Evolutionary conservation across 176 grass and related monocot genomes (phyloP), one percentile per base, ranked within the genome.

Genomic region (Guadua angustifolia): DNA sequence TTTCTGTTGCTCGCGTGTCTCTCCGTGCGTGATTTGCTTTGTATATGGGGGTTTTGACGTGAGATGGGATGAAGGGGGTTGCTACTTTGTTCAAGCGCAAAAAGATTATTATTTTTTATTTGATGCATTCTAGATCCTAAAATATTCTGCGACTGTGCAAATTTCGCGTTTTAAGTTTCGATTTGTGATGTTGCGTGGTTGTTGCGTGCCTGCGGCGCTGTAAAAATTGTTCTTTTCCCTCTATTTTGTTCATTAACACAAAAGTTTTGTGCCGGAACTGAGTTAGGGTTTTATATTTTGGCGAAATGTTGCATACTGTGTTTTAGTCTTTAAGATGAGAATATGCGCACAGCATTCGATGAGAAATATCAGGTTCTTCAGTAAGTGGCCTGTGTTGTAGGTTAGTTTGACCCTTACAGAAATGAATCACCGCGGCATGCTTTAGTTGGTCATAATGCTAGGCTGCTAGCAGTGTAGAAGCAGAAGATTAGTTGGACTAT

Each of bases 1-100:
- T n/a, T 56, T 13, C 14, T 12, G 0, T 16, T 38, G 55, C 35
- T 16, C 19, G 4, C 4, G 16, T 19, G 58, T 82, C 51, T 38
- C 52, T 69, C 64, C 32, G 26, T 66, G 17, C 58, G 32, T 17
- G 59, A 80, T 80, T 53, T 50, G 46, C 63, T 80, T 25, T 7
- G 35, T 12, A 4, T n/a, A 6, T 43, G 79, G 38, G 38, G 9
- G 0, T 7, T 71, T 58, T 13, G 51, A 13, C 26, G 6, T 75
- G 32, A 10, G 33, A n/a, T n/a, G n/a, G n/a, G 51, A 57, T 47
- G 45, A 47, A 47, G 12, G 45, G 12, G 0, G 45, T 75, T 61
- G 3, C 10, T 44, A 24, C 10, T 82, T 44, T 60, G 45, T n/a
- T 83, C 29, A 6, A 40, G 18, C 8, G 44, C 57, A 9, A 62